Evolutionary conservation across 129 eudicot species (phyloP).

Genomic region (Helianthus annuus): DNA sequence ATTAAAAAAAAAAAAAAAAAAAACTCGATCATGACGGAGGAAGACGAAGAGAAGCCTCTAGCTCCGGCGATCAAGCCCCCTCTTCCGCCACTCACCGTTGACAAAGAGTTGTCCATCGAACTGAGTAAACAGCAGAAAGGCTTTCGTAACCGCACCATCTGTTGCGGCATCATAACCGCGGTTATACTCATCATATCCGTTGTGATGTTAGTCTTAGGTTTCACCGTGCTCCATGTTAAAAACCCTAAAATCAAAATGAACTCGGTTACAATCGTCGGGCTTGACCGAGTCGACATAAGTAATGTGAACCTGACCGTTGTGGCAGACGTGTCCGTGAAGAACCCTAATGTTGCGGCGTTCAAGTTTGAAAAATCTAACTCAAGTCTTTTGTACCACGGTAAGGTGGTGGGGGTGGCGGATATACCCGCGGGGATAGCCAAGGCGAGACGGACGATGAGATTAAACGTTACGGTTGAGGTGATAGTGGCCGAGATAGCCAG

Average conservation of each 20-base stretch:
- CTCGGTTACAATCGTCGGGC: constrained; percentile 38
- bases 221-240: constrained; percentile 53
- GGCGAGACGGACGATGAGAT: constrained; percentile 43
- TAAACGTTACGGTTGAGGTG: constrained; percentile 42
- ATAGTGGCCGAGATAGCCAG: constrained; percentile 28
- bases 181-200: constrained; percentile 36
- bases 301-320: constrained; percentile 36
- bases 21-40: constrained; percentile 11
- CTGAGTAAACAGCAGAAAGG: constrained; percentile 15
- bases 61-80: constrained; percentile 8
- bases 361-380: constrained; percentile 42
- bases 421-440: constrained; percentile 36
- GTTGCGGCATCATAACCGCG: constrained; percentile 56
- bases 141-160: constrained; percentile 31
- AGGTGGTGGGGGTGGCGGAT: constrained; percentile 43
- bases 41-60: constrained; percentile 33
- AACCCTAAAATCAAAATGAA: constrained; percentile 48
- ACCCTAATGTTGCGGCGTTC: constrained; percentile 56
- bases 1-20: not conserved
- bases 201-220: constrained; percentile 35
- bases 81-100: constrained; percentile 9
- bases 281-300: constrained; percentile 5
- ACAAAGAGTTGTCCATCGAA: constrained; percentile 29
- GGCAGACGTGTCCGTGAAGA: constrained; percentile 56
- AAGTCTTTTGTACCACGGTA: constrained; percentile 40